phyloP scores from a whole-genome alignment of 352 stramenopile species.

The Phytophthora vignae region DNA sequence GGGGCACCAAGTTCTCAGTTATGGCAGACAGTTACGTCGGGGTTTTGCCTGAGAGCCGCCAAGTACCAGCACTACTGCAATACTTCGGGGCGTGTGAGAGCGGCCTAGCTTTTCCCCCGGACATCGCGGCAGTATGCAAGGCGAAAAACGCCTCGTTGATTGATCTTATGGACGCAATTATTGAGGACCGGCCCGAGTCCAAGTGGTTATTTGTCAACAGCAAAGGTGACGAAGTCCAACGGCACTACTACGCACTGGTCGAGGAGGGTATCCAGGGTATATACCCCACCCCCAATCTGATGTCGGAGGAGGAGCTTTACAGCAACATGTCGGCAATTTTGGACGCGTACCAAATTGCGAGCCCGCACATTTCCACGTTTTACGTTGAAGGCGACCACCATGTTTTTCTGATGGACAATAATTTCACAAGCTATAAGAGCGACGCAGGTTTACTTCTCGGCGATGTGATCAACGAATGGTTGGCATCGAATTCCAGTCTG shows the following conservation, averaged over 20 bases:
- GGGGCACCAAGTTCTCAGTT: conserved; percentile 46
- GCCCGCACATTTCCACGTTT: conserved; percentile 29
- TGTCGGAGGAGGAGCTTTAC: conserved; percentile 58
- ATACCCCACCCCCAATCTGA: conserved; percentile 57
- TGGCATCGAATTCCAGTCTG: conserved; percentile 24
- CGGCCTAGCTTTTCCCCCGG: conserved; percentile 27
- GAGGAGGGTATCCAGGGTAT: conserved; percentile 45
- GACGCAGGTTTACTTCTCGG: conserved; percentile 30
- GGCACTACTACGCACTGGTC: conserved; percentile 65
- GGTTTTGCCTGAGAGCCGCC: conserved; percentile 40
- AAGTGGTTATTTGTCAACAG: conserved; percentile 72
- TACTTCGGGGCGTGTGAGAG: conserved; percentile 44
- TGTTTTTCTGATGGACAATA: conserved; percentile 29
- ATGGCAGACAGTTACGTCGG: conserved; percentile 62
- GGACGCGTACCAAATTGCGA: conserved; percentile 34
- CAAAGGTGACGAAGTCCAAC: conserved; percentile 58
- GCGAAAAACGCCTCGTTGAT: conserved; percentile 36
- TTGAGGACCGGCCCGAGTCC: conserved; percentile 42
- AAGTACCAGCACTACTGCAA: conserved; percentile 39
- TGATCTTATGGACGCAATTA: conserved; percentile 49
- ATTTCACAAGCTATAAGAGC: conserved; percentile 34
- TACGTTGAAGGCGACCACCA: conserved; percentile 33
- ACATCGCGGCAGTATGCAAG: conserved; percentile 49
- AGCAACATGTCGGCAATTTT: conserved; percentile 49
- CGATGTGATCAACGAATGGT: conserved; percentile 33